Percentiles rank a stretch among this genome's conserved stretches.
These are phyloP conservation scores for Bipolaris sorokiniana DNA, from an alignment of 2,329 filamentous ascomycete species.

Conservation along the genomic window DNA sequence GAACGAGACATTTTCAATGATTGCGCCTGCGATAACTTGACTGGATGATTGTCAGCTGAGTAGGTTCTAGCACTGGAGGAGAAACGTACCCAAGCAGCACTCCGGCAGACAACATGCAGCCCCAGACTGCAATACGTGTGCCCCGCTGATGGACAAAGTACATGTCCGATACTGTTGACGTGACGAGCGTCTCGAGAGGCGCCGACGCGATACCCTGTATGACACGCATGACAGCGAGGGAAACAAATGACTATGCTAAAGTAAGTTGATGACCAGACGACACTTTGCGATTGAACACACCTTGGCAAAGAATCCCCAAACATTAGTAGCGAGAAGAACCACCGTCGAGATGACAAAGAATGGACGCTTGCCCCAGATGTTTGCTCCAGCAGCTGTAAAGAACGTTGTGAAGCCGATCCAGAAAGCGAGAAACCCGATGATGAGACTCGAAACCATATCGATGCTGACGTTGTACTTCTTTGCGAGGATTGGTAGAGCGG, in stretches of 20 bases:
- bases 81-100: slow-evolving; percentile 51
- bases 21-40: slow-evolving; percentile 53
- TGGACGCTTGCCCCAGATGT: slow-evolving; percentile 48
- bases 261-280: not conserved
- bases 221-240: slow-evolving; percentile 63
- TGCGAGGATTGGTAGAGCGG: slow-evolving; percentile 46
- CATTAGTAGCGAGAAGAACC: slow-evolving; percentile 45
- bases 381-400: slow-evolving; percentile 51
- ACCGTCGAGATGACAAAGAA: slow-evolving; percentile 49
- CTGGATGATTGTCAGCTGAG: slow-evolving; percentile 25
- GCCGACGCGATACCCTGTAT: slow-evolving; percentile 86
- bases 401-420: slow-evolving; percentile 52
- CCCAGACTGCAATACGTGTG: slow-evolving; percentile 78
- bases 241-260: slow-evolving; percentile 41
- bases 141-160: slow-evolving; percentile 90
- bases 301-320: slow-evolving; percentile 51
- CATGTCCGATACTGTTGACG: slow-evolving; percentile 85
- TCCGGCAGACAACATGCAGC: slow-evolving; percentile 43
- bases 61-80: slow-evolving; percentile 29
- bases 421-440: slow-evolving; percentile 48
- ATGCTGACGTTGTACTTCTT: slow-evolving; percentile 47
- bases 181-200: slow-evolving; percentile 88
- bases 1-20: slow-evolving; percentile 50
- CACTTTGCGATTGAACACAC: slow-evolving; percentile 12
- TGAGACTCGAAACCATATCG: slow-evolving; percentile 48